These are phyloP conservation scores for Xylaria scruposa DNA, from an alignment of 495 filamentous ascomycete species.

Conservation along the genomic window DNA sequence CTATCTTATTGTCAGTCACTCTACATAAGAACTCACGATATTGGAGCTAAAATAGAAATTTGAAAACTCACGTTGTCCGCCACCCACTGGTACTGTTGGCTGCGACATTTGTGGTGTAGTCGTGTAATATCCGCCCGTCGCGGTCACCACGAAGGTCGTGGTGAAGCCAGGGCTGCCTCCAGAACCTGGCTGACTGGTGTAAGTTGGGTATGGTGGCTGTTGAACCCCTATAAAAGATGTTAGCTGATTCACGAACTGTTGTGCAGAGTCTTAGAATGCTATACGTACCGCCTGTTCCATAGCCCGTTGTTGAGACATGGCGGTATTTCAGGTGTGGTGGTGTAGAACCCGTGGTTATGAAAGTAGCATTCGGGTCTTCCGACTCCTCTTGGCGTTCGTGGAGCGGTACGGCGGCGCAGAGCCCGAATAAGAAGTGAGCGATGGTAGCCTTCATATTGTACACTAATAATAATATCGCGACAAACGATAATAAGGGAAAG, in stretches of 20 bases:
- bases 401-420: slow-evolving; percentile 8
- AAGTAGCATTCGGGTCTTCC: neutral
- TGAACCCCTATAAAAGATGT: neutral
- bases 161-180: neutral
- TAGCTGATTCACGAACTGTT: neutral
- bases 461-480: neutral
- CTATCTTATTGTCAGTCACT: neutral
- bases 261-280: too few species aligned
- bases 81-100: neutral
- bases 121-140: neutral
- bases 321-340: neutral
- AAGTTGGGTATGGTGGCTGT: neutral
- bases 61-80: neutral
- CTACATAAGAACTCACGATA: neutral
- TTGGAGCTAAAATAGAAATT: neutral
- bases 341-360: neutral
- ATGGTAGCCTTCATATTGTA: slow-evolving; percentile 11
- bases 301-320: neutral
- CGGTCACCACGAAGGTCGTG: too few species aligned
- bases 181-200: neutral
- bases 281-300: neutral
- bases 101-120: neutral
- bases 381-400: neutral
- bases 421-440: slow-evolving; percentile 3
- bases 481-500: neutral